Percentiles rank a stretch among this genome's conserved stretches.
phyloP scores from a whole-genome alignment of 164 flowering plant species.

The Magnolia sinica region DNA sequence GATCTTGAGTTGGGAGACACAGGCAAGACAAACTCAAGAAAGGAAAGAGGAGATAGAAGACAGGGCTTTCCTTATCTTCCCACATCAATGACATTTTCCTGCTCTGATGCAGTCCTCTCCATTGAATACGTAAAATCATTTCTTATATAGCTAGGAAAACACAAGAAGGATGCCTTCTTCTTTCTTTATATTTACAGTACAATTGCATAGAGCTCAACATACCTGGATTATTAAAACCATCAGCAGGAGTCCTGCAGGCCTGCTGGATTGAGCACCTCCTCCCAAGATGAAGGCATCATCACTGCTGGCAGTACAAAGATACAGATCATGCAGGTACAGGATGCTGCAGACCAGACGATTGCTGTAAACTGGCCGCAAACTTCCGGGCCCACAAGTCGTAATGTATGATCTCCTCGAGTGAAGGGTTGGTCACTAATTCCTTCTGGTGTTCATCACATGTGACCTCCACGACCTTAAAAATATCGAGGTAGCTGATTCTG shows the following conservation, averaged over 20 bases:
- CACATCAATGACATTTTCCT: too few species aligned
- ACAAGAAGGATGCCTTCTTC: background rate
- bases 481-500: conserved; percentile 91
- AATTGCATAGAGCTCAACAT: background rate
- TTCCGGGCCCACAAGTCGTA: conserved; percentile 94
- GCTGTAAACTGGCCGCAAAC: conserved; percentile 59
- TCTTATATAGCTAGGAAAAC: background rate
- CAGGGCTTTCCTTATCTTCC: background rate
- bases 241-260: background rate
- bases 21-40: too few species aligned
- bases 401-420: conserved; percentile 92
- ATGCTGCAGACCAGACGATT: conserved; percentile 16
- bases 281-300: background rate
- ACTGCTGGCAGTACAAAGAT: background rate
- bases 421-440: conserved; percentile 68
- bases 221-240: background rate
- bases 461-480: conserved; percentile 85
- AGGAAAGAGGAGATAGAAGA: background rate
- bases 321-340: conserved; percentile 44
- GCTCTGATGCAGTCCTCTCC: background rate
- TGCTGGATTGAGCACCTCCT: background rate
- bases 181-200: background rate
- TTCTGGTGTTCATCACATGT: conserved; percentile 77
- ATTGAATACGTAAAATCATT: background rate
- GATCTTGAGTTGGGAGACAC: too few species aligned